These are phyloP conservation scores for Cynara cardunculus DNA, from an alignment of 129 eudicot genomes.

Conservation along the genomic window DNA sequence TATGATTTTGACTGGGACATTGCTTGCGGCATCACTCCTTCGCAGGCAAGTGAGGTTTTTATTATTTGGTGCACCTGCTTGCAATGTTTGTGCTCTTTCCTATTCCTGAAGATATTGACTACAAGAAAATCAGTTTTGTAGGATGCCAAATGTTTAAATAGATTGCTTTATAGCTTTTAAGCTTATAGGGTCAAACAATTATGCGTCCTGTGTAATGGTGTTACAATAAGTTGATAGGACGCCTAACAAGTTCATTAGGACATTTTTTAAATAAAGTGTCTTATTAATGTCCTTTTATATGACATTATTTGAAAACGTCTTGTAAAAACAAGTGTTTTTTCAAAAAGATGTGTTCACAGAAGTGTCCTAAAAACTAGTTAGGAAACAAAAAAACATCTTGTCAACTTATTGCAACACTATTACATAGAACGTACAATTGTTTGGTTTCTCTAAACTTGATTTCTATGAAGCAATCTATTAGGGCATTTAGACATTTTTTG, in stretches of 20 bases:
- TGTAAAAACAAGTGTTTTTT: not conserved
- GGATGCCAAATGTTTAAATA: not conserved
- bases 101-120: not conserved
- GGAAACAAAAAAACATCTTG: not conserved
- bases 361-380: not conserved
- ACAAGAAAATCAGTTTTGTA: not conserved
- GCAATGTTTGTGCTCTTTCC: not conserved
- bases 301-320: too few species aligned
- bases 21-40: constrained; percentile 52
- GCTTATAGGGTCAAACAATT: too few species aligned
- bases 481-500: not conserved
- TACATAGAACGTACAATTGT: too few species aligned
- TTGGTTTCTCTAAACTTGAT: not conserved
- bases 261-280: too few species aligned
- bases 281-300: too few species aligned
- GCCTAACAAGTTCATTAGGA: too few species aligned
- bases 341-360: too few species aligned
- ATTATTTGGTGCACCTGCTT: not conserved
- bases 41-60: constrained; percentile 50
- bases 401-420: not conserved
- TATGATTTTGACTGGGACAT: constrained; percentile 71
- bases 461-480: not conserved
- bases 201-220: too few species aligned
- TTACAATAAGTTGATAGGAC: too few species aligned
- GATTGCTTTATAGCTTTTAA: too few species aligned